Evolutionary conservation across 768 basidiomycete species (phyloP).

Genomic region (Russula earlei): DNA sequence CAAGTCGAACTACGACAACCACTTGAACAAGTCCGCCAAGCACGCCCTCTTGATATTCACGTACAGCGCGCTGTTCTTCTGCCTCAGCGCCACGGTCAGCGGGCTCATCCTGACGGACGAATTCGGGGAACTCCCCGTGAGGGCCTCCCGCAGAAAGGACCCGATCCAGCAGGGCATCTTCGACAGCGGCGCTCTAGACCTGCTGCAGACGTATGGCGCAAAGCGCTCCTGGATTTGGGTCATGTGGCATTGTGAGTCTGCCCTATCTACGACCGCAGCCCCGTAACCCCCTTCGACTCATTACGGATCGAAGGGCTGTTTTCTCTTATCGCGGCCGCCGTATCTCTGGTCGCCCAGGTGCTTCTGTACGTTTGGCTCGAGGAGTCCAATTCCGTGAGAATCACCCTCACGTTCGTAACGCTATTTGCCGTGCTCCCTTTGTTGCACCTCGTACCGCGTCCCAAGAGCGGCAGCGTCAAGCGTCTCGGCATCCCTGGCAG

Average conservation of each 20-base stretch:
- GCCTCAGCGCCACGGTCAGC: constrained; percentile 13
- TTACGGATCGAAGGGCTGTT: constrained; percentile 9
- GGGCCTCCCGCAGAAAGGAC: constrained; percentile 7
- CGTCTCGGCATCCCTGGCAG: neutral
- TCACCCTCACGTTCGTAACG: constrained; percentile 7
- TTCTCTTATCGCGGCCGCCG: constrained; percentile 1
- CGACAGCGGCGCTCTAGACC: constrained; percentile 6
- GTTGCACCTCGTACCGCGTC: constrained; percentile 5
- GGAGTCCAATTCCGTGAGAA: constrained; percentile 10
- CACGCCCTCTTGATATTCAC: constrained; percentile 16
- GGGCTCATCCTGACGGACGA: constrained; percentile 17
- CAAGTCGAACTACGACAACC: neutral
- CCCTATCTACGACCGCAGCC: neutral
- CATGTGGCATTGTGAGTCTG: constrained; percentile 18
- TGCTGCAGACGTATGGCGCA: constrained; percentile 13
- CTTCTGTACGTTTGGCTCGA: constrained; percentile 13
- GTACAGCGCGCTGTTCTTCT: constrained; percentile 18
- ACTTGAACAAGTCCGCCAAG: neutral
- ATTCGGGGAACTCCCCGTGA: constrained; percentile 16
- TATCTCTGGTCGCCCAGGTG: constrained; percentile 2
- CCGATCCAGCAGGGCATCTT: constrained; percentile 8
- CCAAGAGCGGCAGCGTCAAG: neutral
- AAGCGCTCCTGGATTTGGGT: constrained; percentile 13
- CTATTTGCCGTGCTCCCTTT: constrained; percentile 7
- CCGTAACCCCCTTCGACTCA: neutral